Evolutionary conservation across 805 yeast species (phyloP).

Genomic region (Yamadazyma sp.): DNA sequence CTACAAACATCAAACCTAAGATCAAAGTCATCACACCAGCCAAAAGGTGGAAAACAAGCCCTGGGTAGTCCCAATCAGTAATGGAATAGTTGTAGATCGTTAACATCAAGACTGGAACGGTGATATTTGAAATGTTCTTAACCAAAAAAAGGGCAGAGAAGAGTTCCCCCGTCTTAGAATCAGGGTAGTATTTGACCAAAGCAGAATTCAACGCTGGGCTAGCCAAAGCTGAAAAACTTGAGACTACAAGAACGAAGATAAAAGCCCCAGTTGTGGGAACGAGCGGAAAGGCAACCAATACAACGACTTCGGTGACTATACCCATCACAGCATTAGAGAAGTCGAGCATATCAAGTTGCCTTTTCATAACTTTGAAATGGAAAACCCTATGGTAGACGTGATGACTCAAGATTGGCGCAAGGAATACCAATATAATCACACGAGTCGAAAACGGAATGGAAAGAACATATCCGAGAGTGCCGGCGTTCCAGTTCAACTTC

Average conservation of each 20-base stretch:
- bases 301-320: conserved; percentile 38
- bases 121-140: conserved; percentile 48
- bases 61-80: conserved; percentile 27
- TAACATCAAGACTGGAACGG: conserved; percentile 50
- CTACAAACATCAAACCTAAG: conserved; percentile 12
- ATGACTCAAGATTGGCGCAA: conserved; percentile 51
- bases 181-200: conserved; percentile 60
- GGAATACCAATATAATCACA: conserved; percentile 47
- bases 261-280: conserved; percentile 30
- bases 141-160: conserved; percentile 69
- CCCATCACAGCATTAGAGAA: conserved; percentile 36
- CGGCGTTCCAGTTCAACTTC: conserved; percentile 53
- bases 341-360: conserved; percentile 56
- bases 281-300: conserved; percentile 33
- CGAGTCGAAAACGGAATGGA: conserved; percentile 51
- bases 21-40: conserved; percentile 14
- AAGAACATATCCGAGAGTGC: conserved; percentile 54
- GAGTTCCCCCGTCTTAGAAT: conserved; percentile 62
- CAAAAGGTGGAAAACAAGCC: conserved; percentile 25
- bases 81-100: conserved; percentile 43
- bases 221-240: conserved; percentile 49
- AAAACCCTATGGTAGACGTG: conserved; percentile 31
- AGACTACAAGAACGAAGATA: conserved; percentile 33
- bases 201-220: conserved; percentile 62
- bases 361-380: conserved; percentile 31